Conservation (phyloP, 140 eudicot genomes). For the Stevia rebaudiana region DNA sequence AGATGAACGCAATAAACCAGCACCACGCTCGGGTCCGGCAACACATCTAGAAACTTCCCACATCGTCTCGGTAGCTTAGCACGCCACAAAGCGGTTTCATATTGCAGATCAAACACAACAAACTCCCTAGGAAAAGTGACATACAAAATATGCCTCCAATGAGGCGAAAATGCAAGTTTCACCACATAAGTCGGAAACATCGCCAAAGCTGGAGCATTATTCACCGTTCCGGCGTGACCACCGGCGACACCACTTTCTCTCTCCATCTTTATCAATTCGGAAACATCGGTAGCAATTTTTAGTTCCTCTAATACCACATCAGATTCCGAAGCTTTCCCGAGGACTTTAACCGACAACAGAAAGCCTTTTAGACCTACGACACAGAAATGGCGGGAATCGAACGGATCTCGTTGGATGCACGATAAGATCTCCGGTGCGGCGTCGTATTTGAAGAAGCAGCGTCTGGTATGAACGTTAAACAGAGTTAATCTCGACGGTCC, state of each 20-base stretch:
- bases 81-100: slow-evolving; percentile 51
- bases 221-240: slow-evolving; percentile 3
- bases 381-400: slow-evolving; percentile 68
- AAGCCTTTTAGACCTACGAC: slow-evolving; percentile 65
- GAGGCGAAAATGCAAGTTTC: slow-evolving; percentile 69
- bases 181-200: slow-evolving; percentile 51
- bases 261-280: slow-evolving; percentile 63
- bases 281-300: slow-evolving; percentile 40
- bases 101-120: slow-evolving; percentile 80
- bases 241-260: slow-evolving; percentile 31
- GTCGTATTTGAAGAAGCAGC: slow-evolving; percentile 81
- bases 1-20: slow-evolving; percentile 74
- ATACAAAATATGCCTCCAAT: slow-evolving; percentile 73
- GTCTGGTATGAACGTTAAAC: slow-evolving; percentile 45
- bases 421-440: slow-evolving; percentile 60
- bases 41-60: slow-evolving; percentile 73
- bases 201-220: slow-evolving; percentile 52
- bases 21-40: slow-evolving; percentile 67
- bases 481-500: slow-evolving; percentile 65
- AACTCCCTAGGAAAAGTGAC: slow-evolving; percentile 76
- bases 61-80: slow-evolving; percentile 70
- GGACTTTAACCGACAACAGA: slow-evolving; percentile 42
- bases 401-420: slow-evolving; percentile 70
- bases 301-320: slow-evolving; percentile 61
- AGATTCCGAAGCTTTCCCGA: slow-evolving; percentile 47